Evolutionary conservation across 2,329 filamentous ascomycete genomes (phyloP).

Genomic region (Apiospora hydei): DNA sequence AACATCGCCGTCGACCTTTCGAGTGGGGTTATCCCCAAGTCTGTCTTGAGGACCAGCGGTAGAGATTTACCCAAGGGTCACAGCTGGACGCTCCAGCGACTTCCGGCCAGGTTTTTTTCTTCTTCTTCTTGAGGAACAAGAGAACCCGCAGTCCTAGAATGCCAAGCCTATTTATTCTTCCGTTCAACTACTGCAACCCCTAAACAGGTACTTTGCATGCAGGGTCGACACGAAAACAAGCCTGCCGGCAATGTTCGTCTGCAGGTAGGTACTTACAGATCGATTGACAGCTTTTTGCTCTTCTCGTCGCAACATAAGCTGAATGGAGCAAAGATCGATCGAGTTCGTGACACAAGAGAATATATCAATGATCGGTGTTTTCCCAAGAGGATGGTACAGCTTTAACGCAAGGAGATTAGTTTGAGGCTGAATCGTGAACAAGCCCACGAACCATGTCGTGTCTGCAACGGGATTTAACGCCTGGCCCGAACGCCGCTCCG

Average conservation of each 20-base stretch:
- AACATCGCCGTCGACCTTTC: no score
- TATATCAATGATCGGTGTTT: not conserved
- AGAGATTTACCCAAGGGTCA: no score
- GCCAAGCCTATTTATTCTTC: not conserved
- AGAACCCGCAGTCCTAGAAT: not conserved
- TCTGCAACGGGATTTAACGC: not conserved
- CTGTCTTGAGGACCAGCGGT: no score
- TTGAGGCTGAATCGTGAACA: conserved; percentile 11
- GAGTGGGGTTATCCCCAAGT: no score
- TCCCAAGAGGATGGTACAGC: conserved; percentile 7
- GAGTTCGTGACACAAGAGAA: not conserved
- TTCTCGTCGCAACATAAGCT: not conserved
- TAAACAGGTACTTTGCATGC: not conserved
- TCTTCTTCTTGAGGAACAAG: no score
- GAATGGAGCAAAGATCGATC: not conserved
- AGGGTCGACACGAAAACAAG: not conserved
- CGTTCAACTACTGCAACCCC: not conserved
- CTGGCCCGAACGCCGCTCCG: conserved; percentile 11
- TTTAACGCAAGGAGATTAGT: not conserved
- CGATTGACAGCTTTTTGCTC: not conserved
- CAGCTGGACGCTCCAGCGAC: no score
- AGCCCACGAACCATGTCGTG: not conserved
- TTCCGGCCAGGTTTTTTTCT: no score
- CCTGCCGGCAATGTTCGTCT: not conserved
- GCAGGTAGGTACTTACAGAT: not conserved